Evolutionary conservation across 768 basidiomycete species (phyloP).

Genomic region (Kwoniella botswanensis): DNA sequence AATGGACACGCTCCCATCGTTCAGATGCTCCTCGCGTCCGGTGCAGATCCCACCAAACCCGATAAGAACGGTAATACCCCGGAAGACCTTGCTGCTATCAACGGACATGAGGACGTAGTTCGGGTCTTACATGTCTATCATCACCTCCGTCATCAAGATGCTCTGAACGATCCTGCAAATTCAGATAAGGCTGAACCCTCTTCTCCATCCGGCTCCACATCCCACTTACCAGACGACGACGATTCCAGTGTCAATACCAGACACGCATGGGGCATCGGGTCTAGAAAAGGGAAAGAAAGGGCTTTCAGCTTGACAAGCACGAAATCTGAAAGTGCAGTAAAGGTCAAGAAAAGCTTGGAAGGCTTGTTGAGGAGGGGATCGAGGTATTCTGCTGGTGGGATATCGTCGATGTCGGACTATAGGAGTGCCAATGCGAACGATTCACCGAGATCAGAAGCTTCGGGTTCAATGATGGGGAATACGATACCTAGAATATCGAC

Average conservation of each 20-base stretch:
- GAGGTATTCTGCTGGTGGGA: slow-evolving; percentile 11
- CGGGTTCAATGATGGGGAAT: background rate
- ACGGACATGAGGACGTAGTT: slow-evolving; percentile 80
- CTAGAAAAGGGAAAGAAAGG: slow-evolving; percentile 47
- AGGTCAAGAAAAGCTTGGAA: slow-evolving; percentile 40
- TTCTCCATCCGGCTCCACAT: slow-evolving; percentile 21
- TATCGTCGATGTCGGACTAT: background rate
- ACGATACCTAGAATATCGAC: slow-evolving; percentile 17
- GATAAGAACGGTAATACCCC: slow-evolving; percentile 94
- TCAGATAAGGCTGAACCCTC: slow-evolving; percentile 29
- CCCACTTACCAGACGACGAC: slow-evolving; percentile 24
- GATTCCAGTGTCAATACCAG: slow-evolving; percentile 8
- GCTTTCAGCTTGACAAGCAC: slow-evolving; percentile 41
- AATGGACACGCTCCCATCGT: slow-evolving; percentile 85
- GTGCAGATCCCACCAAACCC: slow-evolving; percentile 76
- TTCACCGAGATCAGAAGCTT: slow-evolving; percentile 13
- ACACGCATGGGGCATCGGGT: slow-evolving; percentile 20
- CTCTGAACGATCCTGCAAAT: slow-evolving; percentile 20
- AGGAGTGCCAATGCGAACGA: background rate
- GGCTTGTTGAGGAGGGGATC: slow-evolving; percentile 32
- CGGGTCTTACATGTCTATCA: slow-evolving; percentile 71
- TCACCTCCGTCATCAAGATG: slow-evolving; percentile 39
- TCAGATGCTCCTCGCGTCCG: slow-evolving; percentile 77
- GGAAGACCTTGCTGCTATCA: slow-evolving; percentile 77
- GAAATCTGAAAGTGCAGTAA: slow-evolving; percentile 31